Percentiles rank a stretch among this genome's conserved stretches.
phyloP scores from a whole-genome alignment of 2,329 filamentous ascomycete genomes.

The Cercospora janseana region DNA sequence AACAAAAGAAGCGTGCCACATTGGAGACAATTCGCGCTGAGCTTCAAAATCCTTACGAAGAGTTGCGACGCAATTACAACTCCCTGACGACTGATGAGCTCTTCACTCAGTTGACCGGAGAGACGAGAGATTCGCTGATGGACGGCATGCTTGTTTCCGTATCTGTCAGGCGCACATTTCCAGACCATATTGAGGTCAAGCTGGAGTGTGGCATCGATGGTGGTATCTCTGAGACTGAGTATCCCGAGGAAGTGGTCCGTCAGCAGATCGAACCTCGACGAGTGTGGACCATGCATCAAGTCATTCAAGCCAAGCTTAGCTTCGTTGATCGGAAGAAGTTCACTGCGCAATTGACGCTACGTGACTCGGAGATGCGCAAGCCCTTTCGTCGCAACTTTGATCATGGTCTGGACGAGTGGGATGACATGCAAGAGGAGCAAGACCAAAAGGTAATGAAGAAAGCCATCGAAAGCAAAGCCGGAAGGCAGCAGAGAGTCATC shows the following conservation, averaged over 20 bases:
- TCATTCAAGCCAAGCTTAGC: slow-evolving; percentile 80
- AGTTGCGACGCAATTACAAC: slow-evolving; percentile 78
- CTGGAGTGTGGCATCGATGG: slow-evolving; percentile 94
- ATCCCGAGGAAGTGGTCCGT: slow-evolving; percentile 66
- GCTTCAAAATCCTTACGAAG: slow-evolving; percentile 88
- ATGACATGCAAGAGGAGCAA: slow-evolving; percentile 60
- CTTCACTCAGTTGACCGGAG: slow-evolving; percentile 95
- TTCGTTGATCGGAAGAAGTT: slow-evolving; percentile 87
- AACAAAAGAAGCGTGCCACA: slow-evolving; percentile 90
- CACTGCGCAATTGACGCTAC: slow-evolving; percentile 75
- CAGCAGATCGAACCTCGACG: slow-evolving; percentile 52
- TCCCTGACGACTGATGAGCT: slow-evolving; percentile 71
- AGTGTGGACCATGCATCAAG: slow-evolving; percentile 76
- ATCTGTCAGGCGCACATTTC: slow-evolving; percentile 80
- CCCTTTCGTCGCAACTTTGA: slow-evolving; percentile 70
- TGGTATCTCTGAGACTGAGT: slow-evolving; percentile 76
- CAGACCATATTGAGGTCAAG: slow-evolving; percentile 89
- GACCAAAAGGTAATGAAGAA: slow-evolving; percentile 77
- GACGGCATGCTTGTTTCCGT: slow-evolving; percentile 93
- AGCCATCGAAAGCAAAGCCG: slow-evolving; percentile 75
- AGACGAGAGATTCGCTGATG: slow-evolving; percentile 77
- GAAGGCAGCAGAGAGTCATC: slow-evolving; percentile 88
- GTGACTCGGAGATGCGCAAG: slow-evolving; percentile 74
- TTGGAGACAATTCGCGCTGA: slow-evolving; percentile 95
- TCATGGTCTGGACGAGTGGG: slow-evolving; percentile 72